These are phyloP conservation scores for Candida nemodendra DNA, from an alignment of 805 yeast genomes.

Conservation along the genomic window DNA sequence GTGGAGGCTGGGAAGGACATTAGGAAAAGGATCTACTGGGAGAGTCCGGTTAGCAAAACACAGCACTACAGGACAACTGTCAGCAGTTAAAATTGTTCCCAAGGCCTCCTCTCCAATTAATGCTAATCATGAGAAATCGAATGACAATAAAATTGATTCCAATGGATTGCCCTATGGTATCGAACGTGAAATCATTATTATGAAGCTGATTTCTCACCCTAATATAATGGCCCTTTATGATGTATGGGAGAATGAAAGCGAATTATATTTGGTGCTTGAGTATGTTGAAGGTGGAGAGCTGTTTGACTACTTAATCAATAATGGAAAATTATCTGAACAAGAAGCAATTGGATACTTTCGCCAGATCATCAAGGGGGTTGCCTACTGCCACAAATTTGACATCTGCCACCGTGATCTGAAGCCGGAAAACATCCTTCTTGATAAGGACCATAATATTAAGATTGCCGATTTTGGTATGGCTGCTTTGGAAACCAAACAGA, in stretches of 20 bases:
- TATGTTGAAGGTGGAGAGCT: slow-evolving; percentile 89
- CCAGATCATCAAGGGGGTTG: slow-evolving; percentile 75
- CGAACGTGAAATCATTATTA: slow-evolving; percentile 94
- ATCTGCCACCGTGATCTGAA: slow-evolving; percentile 81
- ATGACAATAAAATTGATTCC: slow-evolving; percentile 26
- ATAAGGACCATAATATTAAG: slow-evolving; percentile 62
- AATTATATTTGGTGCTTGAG: slow-evolving; percentile 73
- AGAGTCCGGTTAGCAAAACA: slow-evolving; percentile 75
- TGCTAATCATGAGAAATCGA: slow-evolving; percentile 27
- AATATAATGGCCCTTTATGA: slow-evolving; percentile 92
- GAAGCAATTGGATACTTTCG: slow-evolving; percentile 76
- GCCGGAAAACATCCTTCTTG: slow-evolving; percentile 75
- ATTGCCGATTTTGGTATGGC: slow-evolving; percentile 92
- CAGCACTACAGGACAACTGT: slow-evolving; percentile 64
- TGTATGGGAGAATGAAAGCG: slow-evolving; percentile 97
- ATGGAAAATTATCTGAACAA: slow-evolving; percentile 68
- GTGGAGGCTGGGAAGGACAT: slow-evolving; percentile 75
- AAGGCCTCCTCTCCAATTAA: slow-evolving; percentile 39
- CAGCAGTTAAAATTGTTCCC: slow-evolving; percentile 82
- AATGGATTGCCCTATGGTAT: slow-evolving; percentile 86
- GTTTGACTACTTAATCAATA: slow-evolving; percentile 68
- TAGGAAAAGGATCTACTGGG: slow-evolving; percentile 84
- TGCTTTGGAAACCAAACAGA: slow-evolving; percentile 70
- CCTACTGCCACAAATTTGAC: slow-evolving; percentile 77
- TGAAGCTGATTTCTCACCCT: slow-evolving; percentile 92